Base-by-base conservation (phyloP, 257 asterid genomes). In the Solanum pinnatisectum region DNA sequence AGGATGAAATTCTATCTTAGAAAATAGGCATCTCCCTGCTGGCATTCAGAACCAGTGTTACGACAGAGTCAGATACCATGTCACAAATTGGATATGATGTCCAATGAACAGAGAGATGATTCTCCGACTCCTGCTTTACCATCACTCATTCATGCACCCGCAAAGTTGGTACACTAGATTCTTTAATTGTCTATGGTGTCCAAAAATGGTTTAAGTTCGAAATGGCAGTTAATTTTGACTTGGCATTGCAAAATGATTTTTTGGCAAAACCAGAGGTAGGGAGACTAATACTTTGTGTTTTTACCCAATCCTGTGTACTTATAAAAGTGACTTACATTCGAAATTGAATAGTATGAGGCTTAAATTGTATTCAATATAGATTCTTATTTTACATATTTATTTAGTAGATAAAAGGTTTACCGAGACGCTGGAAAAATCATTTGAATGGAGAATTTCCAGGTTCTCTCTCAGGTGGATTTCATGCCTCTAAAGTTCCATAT, bases 31-130 rank as follows among this genome's bases (percentile, higher is more conserved):
- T 90, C 84, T 94, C 98, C 68, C 98, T 90, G 87, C 98, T 92
- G 33, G 98, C 99, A 88, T 96, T 97, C 25, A 95, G 88, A 89
- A 97, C 94, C 59, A 97, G 90, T 76, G 99, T 96, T 86, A 96
- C 98, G 2, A 97, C 87, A 3, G 98, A 97, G 90, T 97, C 98
- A 4, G 99, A 94, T 36, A 97, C 99, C 99, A 96, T 95, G 88
- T 97, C 99, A 87, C 95, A 94, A 74, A 97, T 93, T 5, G 99
- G 99, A 83, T 97, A 99, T 0, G 99, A 99, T n/a, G 93, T 39
- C 99, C 99, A 97, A 79, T 95, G 99, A 89, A 97, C 87, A 1
- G 99, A 97, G 23, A 97, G 86, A 60, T 96, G 98, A 70, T 95
- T 93, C 90, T 95, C 98, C 0, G 99, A 93, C 87, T 97, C 98